Percentiles rank a stretch among this genome's conserved stretches.
These are phyloP conservation scores for Saturnispora halmiae DNA, from an alignment of 805 yeast species.

Conservation along the genomic window DNA sequence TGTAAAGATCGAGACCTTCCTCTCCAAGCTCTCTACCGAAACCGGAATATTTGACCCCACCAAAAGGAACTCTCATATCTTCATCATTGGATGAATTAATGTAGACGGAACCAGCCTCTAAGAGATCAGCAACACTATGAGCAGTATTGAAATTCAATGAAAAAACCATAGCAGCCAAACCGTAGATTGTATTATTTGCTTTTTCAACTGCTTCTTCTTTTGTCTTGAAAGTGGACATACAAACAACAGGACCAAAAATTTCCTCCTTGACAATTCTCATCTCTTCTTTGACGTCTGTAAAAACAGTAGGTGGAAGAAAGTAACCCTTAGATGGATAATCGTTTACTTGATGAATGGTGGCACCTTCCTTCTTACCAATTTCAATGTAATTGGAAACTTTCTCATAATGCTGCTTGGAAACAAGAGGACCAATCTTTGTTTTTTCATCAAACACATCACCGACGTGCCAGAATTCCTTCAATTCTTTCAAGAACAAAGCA, in stretches of 20 bases:
- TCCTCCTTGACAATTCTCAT: constrained; percentile 70
- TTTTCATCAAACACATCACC: constrained; percentile 44
- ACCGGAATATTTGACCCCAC: constrained; percentile 74
- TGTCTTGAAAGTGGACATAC: constrained; percentile 52
- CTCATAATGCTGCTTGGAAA: constrained; percentile 47
- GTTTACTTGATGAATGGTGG: constrained; percentile 33
- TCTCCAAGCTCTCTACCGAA: constrained; percentile 76
- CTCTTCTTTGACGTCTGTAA: constrained; percentile 55
- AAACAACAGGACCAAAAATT: constrained; percentile 82
- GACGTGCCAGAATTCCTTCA: constrained; percentile 41
- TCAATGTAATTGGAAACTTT: constrained; percentile 39
- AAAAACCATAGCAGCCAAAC: constrained; percentile 77
- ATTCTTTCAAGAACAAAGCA: constrained; percentile 34
- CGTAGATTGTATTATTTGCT: constrained; percentile 70
- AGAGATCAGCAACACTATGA: constrained; percentile 36
- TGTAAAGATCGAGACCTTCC: constrained; percentile 60
- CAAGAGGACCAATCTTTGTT: constrained; percentile 53
- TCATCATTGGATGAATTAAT: constrained; percentile 61
- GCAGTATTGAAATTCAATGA: constrained; percentile 59
- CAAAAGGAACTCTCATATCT: constrained; percentile 62
- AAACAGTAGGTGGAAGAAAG: constrained; percentile 68
- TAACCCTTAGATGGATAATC: constrained; percentile 47
- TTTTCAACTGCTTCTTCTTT: constrained; percentile 58
- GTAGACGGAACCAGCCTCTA: constrained; percentile 64
- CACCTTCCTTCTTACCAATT: constrained; percentile 41